Conservation (phyloP, 176 grass and related monocot species). For the Avena sativa region DNA sequence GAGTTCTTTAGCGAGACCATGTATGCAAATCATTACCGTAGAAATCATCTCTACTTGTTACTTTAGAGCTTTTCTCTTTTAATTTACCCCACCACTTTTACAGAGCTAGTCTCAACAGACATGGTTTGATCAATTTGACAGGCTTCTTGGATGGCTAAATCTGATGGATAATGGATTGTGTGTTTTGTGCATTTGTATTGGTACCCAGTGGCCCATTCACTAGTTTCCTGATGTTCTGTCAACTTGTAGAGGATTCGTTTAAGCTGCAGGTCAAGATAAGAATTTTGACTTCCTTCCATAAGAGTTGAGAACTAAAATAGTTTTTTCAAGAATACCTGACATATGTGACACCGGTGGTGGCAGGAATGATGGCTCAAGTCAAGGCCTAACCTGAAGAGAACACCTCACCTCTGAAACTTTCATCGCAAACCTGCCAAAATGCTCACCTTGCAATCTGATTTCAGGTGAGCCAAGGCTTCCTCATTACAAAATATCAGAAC, state of each 20-base stretch:
- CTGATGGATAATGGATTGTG: not conserved
- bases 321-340: not conserved
- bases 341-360: not conserved
- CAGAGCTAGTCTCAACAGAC: not conserved
- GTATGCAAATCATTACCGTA: not conserved
- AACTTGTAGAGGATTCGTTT: not conserved
- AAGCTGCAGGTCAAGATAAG: not conserved
- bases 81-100: not conserved
- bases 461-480: not conserved
- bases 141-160: not conserved
- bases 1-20: not conserved
- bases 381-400: not conserved
- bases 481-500: not conserved
- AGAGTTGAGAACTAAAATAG: not conserved
- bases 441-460: slow-evolving; percentile 3
- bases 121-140: not conserved
- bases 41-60: not conserved
- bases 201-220: not conserved
- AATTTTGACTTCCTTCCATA: not conserved
- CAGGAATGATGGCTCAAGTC: not conserved
- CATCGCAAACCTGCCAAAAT: not conserved
- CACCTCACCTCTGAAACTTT: slow-evolving; percentile 7
- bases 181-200: not conserved
- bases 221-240: not conserved
- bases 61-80: not conserved